phyloP scores from a whole-genome alignment of 139 green algal species.

The Mesotaenium endlicherianum region DNA sequence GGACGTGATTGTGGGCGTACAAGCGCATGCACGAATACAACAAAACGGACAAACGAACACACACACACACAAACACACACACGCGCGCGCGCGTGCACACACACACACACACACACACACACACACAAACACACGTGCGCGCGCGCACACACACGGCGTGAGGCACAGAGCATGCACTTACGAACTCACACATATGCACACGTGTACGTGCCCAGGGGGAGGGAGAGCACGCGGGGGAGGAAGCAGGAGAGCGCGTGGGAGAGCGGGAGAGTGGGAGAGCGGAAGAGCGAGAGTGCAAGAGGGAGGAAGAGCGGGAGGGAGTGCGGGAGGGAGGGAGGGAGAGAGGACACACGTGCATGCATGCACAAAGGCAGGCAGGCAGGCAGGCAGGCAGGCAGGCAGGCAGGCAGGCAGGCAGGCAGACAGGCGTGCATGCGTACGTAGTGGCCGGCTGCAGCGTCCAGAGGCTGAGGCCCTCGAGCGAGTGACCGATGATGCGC shows the following conservation, averaged over 20 bases:
- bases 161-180: too few relatives aligned
- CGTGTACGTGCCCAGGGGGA: too few relatives aligned
- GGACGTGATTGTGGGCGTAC: too few relatives aligned
- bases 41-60: not conserved
- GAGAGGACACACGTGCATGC: too few relatives aligned
- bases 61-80: too few relatives aligned
- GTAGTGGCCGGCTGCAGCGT: not conserved
- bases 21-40: too few relatives aligned
- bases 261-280: not conserved
- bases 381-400: not conserved
- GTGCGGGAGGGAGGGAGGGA: not conserved
- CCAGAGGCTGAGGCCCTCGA: conserved; percentile 31
- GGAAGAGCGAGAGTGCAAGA: not conserved
- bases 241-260: not conserved
- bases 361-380: not conserved
- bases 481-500: conserved; percentile 22
- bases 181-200: too few relatives aligned
- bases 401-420: not conserved
- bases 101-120: too few relatives aligned
- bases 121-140: too few relatives aligned
- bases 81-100: too few relatives aligned
- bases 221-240: too few relatives aligned
- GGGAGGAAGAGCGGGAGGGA: not conserved
- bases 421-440: not conserved
- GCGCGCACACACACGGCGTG: too few relatives aligned